phyloP scores from a whole-genome alignment of 352 stramenopile genomes.

The Thalassiosira hispida region DNA sequence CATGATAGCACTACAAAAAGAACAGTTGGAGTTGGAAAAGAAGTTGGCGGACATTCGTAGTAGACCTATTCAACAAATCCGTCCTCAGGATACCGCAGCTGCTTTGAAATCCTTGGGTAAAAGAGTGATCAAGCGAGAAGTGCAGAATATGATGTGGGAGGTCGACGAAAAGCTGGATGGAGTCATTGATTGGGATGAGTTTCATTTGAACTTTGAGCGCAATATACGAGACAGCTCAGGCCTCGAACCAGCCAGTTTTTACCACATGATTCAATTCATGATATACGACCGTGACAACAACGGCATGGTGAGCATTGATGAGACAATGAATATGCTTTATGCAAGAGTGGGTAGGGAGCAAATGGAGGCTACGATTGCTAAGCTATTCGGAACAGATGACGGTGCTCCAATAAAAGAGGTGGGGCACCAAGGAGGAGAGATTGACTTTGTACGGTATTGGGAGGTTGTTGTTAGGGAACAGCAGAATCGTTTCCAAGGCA shows the following conservation, averaged over 20 bases:
- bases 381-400: conserved; percentile 80
- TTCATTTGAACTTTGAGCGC: conserved; percentile 95
- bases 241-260: conserved; percentile 94
- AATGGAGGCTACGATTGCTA: conserved; percentile 83
- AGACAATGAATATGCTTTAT: conserved; percentile 98
- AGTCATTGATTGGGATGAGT: conserved; percentile 87
- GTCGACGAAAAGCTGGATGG: conserved; percentile 96
- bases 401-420: conserved; percentile 75
- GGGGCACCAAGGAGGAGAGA: conserved; percentile 81
- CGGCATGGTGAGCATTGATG: conserved; percentile 93
- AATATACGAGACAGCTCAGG: conserved; percentile 95
- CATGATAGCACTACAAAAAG: conserved; percentile 51
- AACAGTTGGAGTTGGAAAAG: conserved; percentile 60
- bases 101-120: conserved; percentile 93
- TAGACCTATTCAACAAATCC: conserved; percentile 83
- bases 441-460: conserved; percentile 78
- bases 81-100: conserved; percentile 91
- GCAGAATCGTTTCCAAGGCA: conserved; percentile 60
- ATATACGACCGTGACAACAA: conserved; percentile 96
- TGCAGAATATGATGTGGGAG: conserved; percentile 98
- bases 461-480: conserved; percentile 76
- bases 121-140: conserved; percentile 92
- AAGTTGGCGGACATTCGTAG: conserved; percentile 56
- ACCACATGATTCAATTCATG: conserved; percentile 98
- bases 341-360: conserved; percentile 84